Base-by-base conservation (phyloP, 192 early-diverging fungal species). In the Gigaspora rosea region DNA sequence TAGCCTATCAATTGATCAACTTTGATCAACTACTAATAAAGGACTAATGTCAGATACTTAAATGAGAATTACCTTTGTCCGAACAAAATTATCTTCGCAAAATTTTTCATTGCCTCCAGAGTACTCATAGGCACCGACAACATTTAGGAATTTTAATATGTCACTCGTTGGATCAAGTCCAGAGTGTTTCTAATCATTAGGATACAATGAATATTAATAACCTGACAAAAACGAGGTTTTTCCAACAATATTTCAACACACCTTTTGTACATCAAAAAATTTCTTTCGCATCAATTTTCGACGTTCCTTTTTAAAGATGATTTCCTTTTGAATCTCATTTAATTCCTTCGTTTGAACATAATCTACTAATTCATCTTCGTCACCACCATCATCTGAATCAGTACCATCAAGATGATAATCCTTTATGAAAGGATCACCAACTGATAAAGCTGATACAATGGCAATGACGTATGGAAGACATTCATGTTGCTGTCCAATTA, bases 351-450 rank as follows among this genome's bases (percentile, higher is more conserved):
- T 51, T 27, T 76, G 70, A 1, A 36, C 64, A 41, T 75, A 20
- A 46, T 88, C 85, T 33, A 82, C 86, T 15, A 71, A 77, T 33
- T 81, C 78, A 18, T 84, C 90, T 57, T 76, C 84, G 9, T 88
- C 89, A 20, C 81, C 86, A 59, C 87, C 90, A 13, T 85, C 85
- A 27, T 83, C 82, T 46, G 85, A 86, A 56, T 87, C 88, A 32
- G 86, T 84, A 35, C 86, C 88, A 69, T 88, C 86, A 74, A 93
- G 62, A 69, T 90, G 83, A 63, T 88, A 87, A 78, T 94, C 92
- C 52, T 90, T 86, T 58, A 98, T 83, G 82, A 99, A 98, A 15
- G 95, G 92, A 75, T 98, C 96, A 36, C 95, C 98, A 1, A 97
- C 95, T 2, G 95, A 95, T 61, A 98, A 79, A 0, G 93, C 96